Evolutionary conservation across 176 grass and related monocot genomes (phyloP).

Genomic region (Oryza meyeriana): DNA sequence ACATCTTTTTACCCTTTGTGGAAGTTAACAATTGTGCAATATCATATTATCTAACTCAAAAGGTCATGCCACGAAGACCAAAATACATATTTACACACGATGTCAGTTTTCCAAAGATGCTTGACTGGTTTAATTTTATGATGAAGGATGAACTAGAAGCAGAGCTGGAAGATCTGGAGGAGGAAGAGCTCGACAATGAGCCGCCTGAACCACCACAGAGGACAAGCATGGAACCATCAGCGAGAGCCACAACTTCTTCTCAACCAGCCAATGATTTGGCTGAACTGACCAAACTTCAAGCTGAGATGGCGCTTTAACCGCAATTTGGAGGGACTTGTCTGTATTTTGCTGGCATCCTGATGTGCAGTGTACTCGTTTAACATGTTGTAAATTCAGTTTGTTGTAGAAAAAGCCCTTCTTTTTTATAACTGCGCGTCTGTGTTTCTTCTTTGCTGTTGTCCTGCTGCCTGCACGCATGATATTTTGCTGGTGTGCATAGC

Average conservation of each 20-base stretch:
- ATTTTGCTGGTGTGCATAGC: not conserved
- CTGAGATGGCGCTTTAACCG: slow-evolving; percentile 43
- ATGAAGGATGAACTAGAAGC: slow-evolving; percentile 66
- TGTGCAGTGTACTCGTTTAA: not conserved
- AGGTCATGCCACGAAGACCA: not conserved
- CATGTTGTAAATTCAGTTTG: slow-evolving; percentile 21
- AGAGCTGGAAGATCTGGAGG: slow-evolving; percentile 67
- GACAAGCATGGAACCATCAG: not conserved
- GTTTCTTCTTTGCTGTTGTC: not conserved
- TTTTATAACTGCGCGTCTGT: not conserved
- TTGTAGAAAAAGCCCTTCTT: not conserved
- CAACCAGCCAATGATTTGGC: slow-evolving; percentile 22
- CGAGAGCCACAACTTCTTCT: not conserved
- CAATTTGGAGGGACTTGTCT: not conserved
- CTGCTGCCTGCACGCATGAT: not conserved
- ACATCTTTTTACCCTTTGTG: not conserved
- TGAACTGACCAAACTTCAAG: slow-evolving; percentile 41
- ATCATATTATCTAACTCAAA: not conserved
- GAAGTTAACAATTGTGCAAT: not conserved
- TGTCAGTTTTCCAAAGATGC: not conserved
- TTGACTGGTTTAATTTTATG: not conserved
- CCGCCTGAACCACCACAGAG: slow-evolving; percentile 30
- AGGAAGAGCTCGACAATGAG: slow-evolving; percentile 38
- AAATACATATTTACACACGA: not conserved
- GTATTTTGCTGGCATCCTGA: not conserved